Evolutionary conservation across 108 stramenopile species (phyloP), one percentile per base, ranked within the genome.

Genomic region (Nitzschia sp.): DNA sequence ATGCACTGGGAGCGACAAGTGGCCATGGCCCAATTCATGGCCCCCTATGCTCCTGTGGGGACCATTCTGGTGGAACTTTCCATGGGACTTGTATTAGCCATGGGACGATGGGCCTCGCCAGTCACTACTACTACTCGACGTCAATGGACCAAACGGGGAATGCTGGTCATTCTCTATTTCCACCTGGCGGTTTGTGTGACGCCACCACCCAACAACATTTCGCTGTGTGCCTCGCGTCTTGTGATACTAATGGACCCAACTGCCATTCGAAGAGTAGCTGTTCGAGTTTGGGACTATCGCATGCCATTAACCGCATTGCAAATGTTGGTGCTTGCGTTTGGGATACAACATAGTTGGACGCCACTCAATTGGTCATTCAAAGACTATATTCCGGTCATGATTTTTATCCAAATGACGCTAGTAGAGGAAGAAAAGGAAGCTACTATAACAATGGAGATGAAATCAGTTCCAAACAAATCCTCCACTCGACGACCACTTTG

Each of bases 141-240:
- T 11, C 11, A 42, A 11, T 42, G 38, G 38, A 42, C 38, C 11
- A 42, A 15, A 15, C 8, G 38, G 15, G 58, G 58, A 9, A n/a
- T 32, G 27, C 11, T 33, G 11, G 17, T 32, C 21, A 25, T 25
- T 17, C 30, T 59, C 17, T 18, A n/a, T 5, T 59, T 59, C 31
- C 58, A 59, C 25, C 31, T 59, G 27, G 30, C 30, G 6, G 58
- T 59, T 9, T 59, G 58, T n/a, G 8, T 59, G 26, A 27, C 30
- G 8, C 58, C 58, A 29, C 29, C 30, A 24, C 58, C 58, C 25
- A 59, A 59, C n/a, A 29, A 59, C n/a, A 59, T 59, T 32, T 59
- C 58, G 15, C 21, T 18, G 8, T 59, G 58, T 29, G 32, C 27
- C 15, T n/a, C 58, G 6, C 58, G 58, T 5, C n/a, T 54, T 17